These are phyloP conservation scores for Cadophora gregata DNA, from an alignment of 2,329 filamentous ascomycete species.

Conservation along the genomic window DNA sequence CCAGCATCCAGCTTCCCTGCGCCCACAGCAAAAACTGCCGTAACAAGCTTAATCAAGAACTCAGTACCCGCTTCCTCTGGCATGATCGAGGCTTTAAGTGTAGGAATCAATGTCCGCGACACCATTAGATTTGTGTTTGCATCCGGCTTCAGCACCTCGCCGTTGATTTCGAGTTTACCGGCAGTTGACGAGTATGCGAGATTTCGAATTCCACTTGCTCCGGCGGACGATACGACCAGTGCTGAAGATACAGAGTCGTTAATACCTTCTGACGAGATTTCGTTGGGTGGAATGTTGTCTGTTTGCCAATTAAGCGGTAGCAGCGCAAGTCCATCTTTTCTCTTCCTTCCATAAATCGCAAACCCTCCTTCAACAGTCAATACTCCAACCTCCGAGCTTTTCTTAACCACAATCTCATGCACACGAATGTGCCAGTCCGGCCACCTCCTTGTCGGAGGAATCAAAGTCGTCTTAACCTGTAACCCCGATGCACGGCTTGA, in stretches of 20 bases:
- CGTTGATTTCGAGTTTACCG: not conserved
- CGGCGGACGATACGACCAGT: not conserved
- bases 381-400: conserved; percentile 30
- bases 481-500: conserved; percentile 36
- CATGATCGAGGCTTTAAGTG: not conserved
- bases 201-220: not conserved
- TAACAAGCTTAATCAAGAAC: not conserved
- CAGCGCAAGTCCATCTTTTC: conserved; percentile 15
- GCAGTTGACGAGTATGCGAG: not conserved
- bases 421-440: conserved; percentile 50
- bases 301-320: conserved; percentile 10
- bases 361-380: conserved; percentile 40
- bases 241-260: not conserved
- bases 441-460: conserved; percentile 44
- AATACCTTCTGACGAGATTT: not conserved
- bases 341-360: conserved; percentile 30
- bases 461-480: conserved; percentile 46
- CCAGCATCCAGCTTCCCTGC: not conserved
- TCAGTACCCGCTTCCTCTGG: not conserved
- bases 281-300: too few species aligned
- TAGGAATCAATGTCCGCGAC: conserved; percentile 20
- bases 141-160: conserved; percentile 11
- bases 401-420: conserved; percentile 37
- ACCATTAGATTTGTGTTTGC: conserved; percentile 23
- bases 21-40: conserved; percentile 12